A percentile compares a stretch with the other conserved stretches of the same genome.
Evolutionary conservation across 371 early-diverging fungal genomes (phyloP).

Genomic region (Mucor velutinosus): DNA sequence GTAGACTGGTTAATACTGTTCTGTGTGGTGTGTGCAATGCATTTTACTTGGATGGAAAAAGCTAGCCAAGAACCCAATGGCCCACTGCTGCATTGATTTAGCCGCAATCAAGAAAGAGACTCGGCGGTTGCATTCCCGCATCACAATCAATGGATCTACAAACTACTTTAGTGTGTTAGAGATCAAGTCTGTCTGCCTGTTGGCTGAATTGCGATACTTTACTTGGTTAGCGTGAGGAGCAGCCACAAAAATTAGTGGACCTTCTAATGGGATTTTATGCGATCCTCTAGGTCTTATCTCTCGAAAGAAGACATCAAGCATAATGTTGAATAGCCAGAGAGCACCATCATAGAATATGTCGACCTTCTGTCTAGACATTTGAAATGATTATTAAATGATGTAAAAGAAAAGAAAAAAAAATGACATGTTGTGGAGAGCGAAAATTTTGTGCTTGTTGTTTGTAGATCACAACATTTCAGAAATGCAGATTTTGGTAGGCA

Average conservation of each 20-base stretch:
- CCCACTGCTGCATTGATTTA: slow-evolving; percentile 84
- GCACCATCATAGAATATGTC: slow-evolving; percentile 40
- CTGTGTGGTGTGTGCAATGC: no score
- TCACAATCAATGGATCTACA: slow-evolving; percentile 90
- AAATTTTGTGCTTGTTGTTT: neutral
- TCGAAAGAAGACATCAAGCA: slow-evolving; percentile 84
- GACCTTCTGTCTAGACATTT: slow-evolving; percentile 7
- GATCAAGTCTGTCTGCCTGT: neutral
- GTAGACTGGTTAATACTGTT: neutral
- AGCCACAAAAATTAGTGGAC: slow-evolving; percentile 92
- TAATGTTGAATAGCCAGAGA: slow-evolving; percentile 59
- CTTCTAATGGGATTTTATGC: slow-evolving; percentile 83
- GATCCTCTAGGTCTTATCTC: slow-evolving; percentile 88
- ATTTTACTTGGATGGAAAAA: slow-evolving; percentile 70
- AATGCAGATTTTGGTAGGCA: neutral
- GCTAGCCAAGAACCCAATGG: slow-evolving; percentile 81
- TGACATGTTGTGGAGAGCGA: neutral
- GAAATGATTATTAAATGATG: neutral
- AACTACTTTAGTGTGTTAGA: slow-evolving; percentile 54
- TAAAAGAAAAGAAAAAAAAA: neutral
- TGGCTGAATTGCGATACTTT: slow-evolving; percentile 11
- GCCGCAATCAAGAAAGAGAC: slow-evolving; percentile 89
- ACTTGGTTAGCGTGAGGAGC: slow-evolving; percentile 97
- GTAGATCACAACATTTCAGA: neutral
- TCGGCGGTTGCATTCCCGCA: slow-evolving; percentile 77